Percentiles rank a stretch among this genome's conserved stretches.
Conservation (phyloP, 164 flowering plant genomes). For the Berberis thunbergii region DNA sequence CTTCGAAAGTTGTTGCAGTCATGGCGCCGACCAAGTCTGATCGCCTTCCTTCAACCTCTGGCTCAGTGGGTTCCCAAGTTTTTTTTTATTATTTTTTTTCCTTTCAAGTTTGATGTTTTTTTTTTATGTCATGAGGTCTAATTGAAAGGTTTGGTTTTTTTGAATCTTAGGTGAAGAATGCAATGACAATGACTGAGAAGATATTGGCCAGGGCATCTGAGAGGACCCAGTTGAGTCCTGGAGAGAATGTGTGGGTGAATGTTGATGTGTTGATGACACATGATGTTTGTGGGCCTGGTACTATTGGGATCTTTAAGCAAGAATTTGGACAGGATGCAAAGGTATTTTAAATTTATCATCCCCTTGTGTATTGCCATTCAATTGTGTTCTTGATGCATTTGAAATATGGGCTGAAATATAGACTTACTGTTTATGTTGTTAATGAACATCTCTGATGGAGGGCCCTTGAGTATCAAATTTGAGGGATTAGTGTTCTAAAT, state of each 20-base stretch:
- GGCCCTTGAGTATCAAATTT: too few species aligned
- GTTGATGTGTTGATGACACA: conserved; percentile 96
- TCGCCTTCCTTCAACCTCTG: conserved; percentile 70
- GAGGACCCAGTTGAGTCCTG: conserved; percentile 65
- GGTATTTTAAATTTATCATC: conserved; percentile 28
- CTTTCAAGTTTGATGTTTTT: neutral
- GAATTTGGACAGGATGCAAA: conserved; percentile 90
- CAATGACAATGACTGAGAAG: conserved; percentile 96
- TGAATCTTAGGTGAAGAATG: conserved; percentile 63
- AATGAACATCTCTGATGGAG: too few species aligned
- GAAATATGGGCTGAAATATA: too few species aligned
- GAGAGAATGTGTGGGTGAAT: conserved; percentile 97
- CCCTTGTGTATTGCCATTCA: too few species aligned
- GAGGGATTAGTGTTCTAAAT: too few species aligned
- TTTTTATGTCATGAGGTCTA: neutral
- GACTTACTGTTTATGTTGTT: too few species aligned
- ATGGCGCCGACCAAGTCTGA: conserved; percentile 66
- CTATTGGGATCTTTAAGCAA: conserved; percentile 79
- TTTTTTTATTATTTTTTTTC: neutral
- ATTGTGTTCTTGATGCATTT: too few species aligned
- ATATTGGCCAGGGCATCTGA: conserved; percentile 81
- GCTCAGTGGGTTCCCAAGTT: conserved; percentile 40
- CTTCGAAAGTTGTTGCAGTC: conserved; percentile 51
- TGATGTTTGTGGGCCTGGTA: conserved; percentile 96
- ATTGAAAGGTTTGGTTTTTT: neutral